phyloP scores from a whole-genome alignment of 2,329 filamentous ascomycete species.

The Fusarium sp. region DNA sequence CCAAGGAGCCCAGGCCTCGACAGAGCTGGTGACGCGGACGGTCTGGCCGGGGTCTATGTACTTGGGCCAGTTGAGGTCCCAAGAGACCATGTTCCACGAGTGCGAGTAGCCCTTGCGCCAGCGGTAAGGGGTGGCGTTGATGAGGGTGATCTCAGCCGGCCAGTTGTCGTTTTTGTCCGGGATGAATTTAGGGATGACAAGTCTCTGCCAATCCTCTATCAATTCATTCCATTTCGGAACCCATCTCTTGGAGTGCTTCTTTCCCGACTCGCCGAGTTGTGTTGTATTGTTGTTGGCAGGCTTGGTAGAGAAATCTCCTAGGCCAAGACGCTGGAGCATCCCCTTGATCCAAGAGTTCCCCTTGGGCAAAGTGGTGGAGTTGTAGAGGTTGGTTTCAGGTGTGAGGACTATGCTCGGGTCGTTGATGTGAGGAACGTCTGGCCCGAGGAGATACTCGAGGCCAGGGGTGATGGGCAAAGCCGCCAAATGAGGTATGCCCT shows the following conservation, averaged over 20 bases:
- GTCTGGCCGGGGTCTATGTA: conserved; percentile 45
- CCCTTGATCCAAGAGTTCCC: background rate
- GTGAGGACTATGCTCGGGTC: conserved; percentile 14
- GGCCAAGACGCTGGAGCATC: background rate
- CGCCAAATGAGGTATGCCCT: background rate
- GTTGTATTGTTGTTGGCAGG: background rate
- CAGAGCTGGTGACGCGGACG: conserved; percentile 1
- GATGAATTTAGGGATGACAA: background rate
- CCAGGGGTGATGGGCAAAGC: background rate
- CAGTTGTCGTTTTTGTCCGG: background rate
- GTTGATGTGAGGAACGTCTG: background rate
- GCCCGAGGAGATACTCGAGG: background rate
- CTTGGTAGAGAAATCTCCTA: background rate
- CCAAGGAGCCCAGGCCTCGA: background rate
- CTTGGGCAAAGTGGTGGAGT: background rate
- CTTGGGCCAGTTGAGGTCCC: conserved; percentile 41
- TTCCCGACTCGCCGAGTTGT: background rate
- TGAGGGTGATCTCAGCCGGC: conserved; percentile 34
- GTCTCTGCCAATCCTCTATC: too few species aligned
- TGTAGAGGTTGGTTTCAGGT: background rate
- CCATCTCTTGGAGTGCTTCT: background rate
- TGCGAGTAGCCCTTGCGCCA: conserved; percentile 40
- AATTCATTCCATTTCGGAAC: background rate
- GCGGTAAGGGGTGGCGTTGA: conserved; percentile 51
- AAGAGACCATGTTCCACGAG: conserved; percentile 35